phyloP scores from a whole-genome alignment of 2,329 filamentous ascomycete genomes.

The Scleromitrula shiraiana region DNA sequence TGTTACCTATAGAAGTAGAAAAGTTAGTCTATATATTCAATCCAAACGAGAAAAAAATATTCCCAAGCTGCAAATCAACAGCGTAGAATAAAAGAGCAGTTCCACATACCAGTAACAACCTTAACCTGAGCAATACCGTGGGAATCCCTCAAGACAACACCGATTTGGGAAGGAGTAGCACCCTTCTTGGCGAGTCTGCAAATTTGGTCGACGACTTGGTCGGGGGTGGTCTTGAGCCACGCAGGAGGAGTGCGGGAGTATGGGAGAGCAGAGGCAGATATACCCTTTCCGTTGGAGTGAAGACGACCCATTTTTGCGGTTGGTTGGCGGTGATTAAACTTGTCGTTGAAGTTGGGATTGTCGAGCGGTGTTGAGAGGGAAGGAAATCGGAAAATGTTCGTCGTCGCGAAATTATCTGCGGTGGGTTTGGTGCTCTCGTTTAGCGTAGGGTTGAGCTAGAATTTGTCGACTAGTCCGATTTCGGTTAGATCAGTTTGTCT shows the following conservation, averaged over 20 bases:
- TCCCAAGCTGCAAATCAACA: background rate
- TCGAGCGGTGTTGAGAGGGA: slow-evolving; percentile 8
- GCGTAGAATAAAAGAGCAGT: background rate
- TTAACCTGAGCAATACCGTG: slow-evolving; percentile 98
- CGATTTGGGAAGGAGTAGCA: slow-evolving; percentile 96
- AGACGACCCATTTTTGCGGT: slow-evolving; percentile 77
- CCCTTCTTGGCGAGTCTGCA: slow-evolving; percentile 99
- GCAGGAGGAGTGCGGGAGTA: slow-evolving; percentile 90
- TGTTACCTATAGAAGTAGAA: slow-evolving; percentile 65
- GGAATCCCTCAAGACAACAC: slow-evolving; percentile 95
- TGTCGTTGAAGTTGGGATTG: slow-evolving; percentile 9
- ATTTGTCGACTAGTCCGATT: background rate
- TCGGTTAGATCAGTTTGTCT: background rate
- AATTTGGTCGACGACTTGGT: slow-evolving; percentile 98
- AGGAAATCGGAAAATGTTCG: slow-evolving; percentile 1
- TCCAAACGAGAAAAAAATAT: background rate
- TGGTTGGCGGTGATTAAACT: slow-evolving; percentile 15
- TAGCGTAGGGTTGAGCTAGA: slow-evolving; percentile 3
- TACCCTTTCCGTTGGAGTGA: slow-evolving; percentile 99
- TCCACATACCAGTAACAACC: slow-evolving; percentile 78
- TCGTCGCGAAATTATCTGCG: slow-evolving; percentile 3
- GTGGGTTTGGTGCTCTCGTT: slow-evolving; percentile 4
- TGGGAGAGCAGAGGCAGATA: slow-evolving; percentile 88
- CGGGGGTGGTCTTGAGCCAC: slow-evolving; percentile 98
- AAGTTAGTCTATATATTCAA: slow-evolving; percentile 22